Percentiles rank a stretch among this genome's conserved stretches.
Evolutionary conservation across 148 eudicot species (phyloP).

Genomic region (Limonium bicolor): DNA sequence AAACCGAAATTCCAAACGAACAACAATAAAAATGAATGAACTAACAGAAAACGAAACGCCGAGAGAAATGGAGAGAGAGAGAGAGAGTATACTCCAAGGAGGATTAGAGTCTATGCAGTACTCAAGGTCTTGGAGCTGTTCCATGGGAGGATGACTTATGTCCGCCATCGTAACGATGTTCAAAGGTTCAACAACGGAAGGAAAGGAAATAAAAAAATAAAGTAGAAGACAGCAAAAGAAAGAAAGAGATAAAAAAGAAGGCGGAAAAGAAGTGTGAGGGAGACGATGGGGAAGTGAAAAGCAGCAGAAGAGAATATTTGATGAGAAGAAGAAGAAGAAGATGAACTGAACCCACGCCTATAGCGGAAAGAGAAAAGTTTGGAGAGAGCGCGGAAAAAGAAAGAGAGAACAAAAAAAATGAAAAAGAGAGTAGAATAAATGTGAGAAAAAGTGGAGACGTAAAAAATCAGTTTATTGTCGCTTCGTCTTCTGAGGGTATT

Average conservation of each 20-base stretch:
- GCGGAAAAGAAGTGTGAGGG: conserved; percentile 7
- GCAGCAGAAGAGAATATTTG: conserved; percentile 2
- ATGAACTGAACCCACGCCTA: neutral
- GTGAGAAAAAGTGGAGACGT: no score
- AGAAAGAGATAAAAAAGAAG: conserved; percentile 6
- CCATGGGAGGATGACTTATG: conserved; percentile 85
- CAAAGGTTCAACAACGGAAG: conserved; percentile 7
- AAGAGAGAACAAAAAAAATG: no score
- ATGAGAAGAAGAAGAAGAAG: conserved; percentile 4
- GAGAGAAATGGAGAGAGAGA: conserved; percentile 1
- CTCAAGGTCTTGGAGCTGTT: conserved; percentile 98
- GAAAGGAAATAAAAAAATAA: conserved; percentile 2
- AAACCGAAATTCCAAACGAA: neutral
- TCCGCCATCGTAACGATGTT: conserved; percentile 58
- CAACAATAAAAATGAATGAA: neutral
- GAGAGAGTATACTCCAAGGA: conserved; percentile 67
- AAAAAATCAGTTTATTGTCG: no score
- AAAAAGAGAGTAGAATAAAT: no score
- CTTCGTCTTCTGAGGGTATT: no score
- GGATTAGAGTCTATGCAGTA: conserved; percentile 99
- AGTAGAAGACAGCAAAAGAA: conserved; percentile 1
- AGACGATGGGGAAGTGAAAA: neutral
- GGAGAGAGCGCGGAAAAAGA: neutral
- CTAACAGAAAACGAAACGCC: no score
- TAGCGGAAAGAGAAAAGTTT: neutral